Base-by-base conservation (phyloP, 495 filamentous ascomycete species). In the Platismatia glauca region DNA sequence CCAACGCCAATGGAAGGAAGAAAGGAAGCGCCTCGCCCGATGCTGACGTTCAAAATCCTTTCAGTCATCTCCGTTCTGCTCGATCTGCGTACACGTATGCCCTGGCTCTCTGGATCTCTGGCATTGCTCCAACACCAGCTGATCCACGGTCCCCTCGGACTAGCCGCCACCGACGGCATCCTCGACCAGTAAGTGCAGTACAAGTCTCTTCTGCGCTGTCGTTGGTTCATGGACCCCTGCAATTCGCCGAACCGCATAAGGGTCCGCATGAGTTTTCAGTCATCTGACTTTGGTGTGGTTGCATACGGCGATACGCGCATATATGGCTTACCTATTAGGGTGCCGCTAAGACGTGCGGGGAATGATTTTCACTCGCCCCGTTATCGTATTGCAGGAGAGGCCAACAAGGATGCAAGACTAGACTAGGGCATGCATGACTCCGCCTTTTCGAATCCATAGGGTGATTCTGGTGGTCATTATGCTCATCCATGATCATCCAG, bases 101-200 rank as follows among this genome's bases (percentile, higher is more conserved):
- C 91, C 41, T 96, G 91, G 91, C 77, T 95, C 50, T 78, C 75
- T 68, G 89, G 88, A 67, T 71, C 82, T 59, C 68, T 91, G 41
- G 84, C 87, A 58, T 80, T 96, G 69, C 68, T 85, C 60, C 90
- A 91, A 74, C 85, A 87, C 78, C 78, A 82, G 64, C 78, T 83
- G 68, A 71, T 93, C 68, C 77, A 76, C 67, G 88, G 90, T 44
- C 88, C 89, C 65, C 87, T 90, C 68, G 79, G 75, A 74, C 71
- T 95, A 43, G 90, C 88, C 73, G 79, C 79, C 71, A 83, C 87
- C 12, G 81, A 91, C 73, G 86, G 90, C 61, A 79, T 84, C 67
- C 77, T 96, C 74, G 90, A 97, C 82, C 92, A 89, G 91, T 97
- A 84, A 86, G 91, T 84, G 62, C 58, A 55, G 62, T 35, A 58